A percentile compares a stretch with the other conserved stretches of the same genome.
phyloP scores from a whole-genome alignment of 2,329 filamentous ascomycete genomes.

The Talaromyces sp. region DNA sequence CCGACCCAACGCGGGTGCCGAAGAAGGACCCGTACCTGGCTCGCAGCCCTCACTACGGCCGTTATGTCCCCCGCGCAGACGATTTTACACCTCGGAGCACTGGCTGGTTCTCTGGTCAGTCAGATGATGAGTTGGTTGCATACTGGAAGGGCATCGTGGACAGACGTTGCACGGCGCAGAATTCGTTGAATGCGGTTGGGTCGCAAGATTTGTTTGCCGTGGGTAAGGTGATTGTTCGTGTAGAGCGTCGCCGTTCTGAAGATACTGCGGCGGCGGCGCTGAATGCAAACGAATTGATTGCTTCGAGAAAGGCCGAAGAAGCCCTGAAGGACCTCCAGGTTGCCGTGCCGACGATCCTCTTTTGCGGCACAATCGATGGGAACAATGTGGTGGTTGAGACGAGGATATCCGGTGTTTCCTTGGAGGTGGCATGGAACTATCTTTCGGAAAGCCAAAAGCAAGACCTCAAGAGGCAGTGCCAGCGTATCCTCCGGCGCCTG shows the following conservation, averaged over 20 bases:
- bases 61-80: slow-evolving; percentile 25
- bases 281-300: slow-evolving; percentile 33
- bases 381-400: slow-evolving; percentile 36
- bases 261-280: slow-evolving; percentile 19
- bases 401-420: slow-evolving; percentile 33
- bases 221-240: slow-evolving; percentile 32
- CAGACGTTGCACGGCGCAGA: slow-evolving; percentile 24
- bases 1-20: slow-evolving; percentile 24
- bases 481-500: slow-evolving; percentile 26
- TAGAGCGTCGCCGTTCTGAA: slow-evolving; percentile 25
- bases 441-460: slow-evolving; percentile 27
- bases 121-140: slow-evolving; percentile 16
- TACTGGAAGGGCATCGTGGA: slow-evolving; percentile 33
- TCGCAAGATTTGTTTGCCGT: slow-evolving; percentile 28
- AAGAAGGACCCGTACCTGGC: slow-evolving; percentile 28
- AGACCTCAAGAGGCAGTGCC: slow-evolving; percentile 30
- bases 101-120: slow-evolving; percentile 26
- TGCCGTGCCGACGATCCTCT: slow-evolving; percentile 30
- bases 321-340: slow-evolving; percentile 26
- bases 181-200: slow-evolving; percentile 25
- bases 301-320: slow-evolving; percentile 29
- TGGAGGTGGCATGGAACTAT: slow-evolving; percentile 34
- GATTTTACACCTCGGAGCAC: slow-evolving; percentile 32
- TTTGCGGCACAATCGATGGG: slow-evolving; percentile 31
- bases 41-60: slow-evolving; percentile 28